Conservation (phyloP, 2,329 filamentous ascomycete species). For the Mollisiaceae sp. region DNA sequence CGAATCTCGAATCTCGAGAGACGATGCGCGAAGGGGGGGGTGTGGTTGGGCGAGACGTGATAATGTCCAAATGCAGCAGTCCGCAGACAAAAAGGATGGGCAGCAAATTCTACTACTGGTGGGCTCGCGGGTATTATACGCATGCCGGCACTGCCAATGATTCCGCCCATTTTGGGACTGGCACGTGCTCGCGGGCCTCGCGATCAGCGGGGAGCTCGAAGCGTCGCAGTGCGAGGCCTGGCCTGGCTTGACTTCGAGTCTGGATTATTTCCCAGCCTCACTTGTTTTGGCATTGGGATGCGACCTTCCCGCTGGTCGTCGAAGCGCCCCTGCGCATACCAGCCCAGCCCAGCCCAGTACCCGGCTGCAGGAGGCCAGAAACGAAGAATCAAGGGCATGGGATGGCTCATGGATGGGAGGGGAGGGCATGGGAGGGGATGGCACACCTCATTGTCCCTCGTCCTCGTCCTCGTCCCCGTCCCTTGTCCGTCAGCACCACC, state of each 20-base stretch:
- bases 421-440: too few species aligned
- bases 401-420: too few species aligned
- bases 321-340: not conserved
- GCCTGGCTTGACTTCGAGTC: too few species aligned
- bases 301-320: not conserved
- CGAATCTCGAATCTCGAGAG: not conserved
- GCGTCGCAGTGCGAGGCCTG: too few species aligned
- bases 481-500: conserved; percentile 4
- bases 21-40: too few species aligned
- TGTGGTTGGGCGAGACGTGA: not conserved
- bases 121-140: not conserved
- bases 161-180: too few species aligned
- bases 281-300: conserved; percentile 6
- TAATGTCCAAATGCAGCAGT: conserved; percentile 4
- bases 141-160: too few species aligned
- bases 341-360: not conserved
- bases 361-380: not conserved
- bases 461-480: too few species aligned
- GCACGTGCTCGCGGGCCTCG: not conserved
- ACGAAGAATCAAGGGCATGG: not conserved
- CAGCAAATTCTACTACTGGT: not conserved
- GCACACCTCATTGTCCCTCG: not conserved
- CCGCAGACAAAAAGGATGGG: not conserved
- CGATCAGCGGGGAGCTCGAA: too few species aligned
- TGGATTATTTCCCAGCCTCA: conserved; percentile 1